Conservation (phyloP, 208 protist species). For the Porcisia hertigi region DNA sequence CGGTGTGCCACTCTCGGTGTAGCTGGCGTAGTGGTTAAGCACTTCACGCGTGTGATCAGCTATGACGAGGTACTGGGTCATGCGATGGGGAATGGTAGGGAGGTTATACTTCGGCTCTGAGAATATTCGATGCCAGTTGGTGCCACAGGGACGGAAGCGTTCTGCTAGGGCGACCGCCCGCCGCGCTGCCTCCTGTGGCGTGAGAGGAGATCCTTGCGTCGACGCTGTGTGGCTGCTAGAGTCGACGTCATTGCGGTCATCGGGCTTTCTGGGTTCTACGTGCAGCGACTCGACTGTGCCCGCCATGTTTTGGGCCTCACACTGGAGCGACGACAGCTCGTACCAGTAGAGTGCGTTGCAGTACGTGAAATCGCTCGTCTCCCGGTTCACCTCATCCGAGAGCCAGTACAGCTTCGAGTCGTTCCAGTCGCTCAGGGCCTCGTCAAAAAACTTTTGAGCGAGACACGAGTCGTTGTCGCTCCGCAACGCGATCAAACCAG, state of each 20-base stretch:
- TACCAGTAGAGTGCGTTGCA: constrained; percentile 40
- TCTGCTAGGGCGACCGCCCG: constrained; percentile 2
- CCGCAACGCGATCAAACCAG: constrained; percentile 18
- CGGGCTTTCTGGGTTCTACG: background rate
- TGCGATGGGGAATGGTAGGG: constrained; percentile 23
- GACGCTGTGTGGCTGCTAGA: background rate
- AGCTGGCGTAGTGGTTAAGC: constrained; percentile 14
- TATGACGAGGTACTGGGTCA: constrained; percentile 26
- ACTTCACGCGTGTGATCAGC: background rate
- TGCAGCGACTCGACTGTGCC: background rate
- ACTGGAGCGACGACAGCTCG: constrained; percentile 8
- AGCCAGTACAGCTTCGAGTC: constrained; percentile 28
- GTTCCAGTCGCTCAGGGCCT: constrained; percentile 30
- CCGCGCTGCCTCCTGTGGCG: constrained; percentile 18
- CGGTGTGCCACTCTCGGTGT: constrained; percentile 1
- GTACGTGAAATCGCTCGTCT: constrained; percentile 8
- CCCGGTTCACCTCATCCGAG: constrained; percentile 16
- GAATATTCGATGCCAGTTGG: constrained; percentile 31
- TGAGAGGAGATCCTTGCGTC: background rate
- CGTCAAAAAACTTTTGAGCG: constrained; percentile 8
- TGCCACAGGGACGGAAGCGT: constrained; percentile 18
- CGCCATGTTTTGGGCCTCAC: constrained; percentile 2
- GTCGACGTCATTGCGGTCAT: background rate
- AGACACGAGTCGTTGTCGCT: constrained; percentile 11
- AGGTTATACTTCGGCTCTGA: constrained; percentile 16